Percentiles rank a stretch among this genome's conserved stretches.
Conservation (phyloP, 2,329 filamentous ascomycete genomes). For the Pseudopithomyces maydicus region DNA sequence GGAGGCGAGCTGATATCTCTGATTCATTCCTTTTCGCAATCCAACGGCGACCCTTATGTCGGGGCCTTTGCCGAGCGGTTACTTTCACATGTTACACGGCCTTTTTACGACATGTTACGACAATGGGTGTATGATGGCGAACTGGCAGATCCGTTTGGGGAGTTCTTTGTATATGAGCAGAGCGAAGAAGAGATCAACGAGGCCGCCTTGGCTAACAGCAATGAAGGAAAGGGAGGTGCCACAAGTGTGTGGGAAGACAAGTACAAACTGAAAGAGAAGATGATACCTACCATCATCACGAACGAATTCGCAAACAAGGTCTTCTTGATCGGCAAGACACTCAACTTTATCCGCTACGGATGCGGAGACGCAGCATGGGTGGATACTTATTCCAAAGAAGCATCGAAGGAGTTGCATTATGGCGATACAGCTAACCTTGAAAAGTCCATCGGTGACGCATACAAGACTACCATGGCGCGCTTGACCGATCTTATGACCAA, state of each 20-base stretch:
- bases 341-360: conserved; percentile 97
- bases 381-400: conserved; percentile 89
- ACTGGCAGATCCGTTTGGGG: conserved; percentile 90
- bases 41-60: conserved; percentile 94
- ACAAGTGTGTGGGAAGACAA: conserved; percentile 98
- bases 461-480: conserved; percentile 96
- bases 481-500: conserved; percentile 91
- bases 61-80: conserved; percentile 90
- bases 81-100: conserved; percentile 82
- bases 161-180: conserved; percentile 94
- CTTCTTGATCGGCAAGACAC: conserved; percentile 94
- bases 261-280: conserved; percentile 80
- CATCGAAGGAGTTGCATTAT: conserved; percentile 89
- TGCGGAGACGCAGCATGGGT: conserved; percentile 96
- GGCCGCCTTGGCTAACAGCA: conserved; percentile 32
- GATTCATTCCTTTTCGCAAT: conserved; percentile 90
- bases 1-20: conserved; percentile 92
- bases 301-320: conserved; percentile 94
- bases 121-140: conserved; percentile 99
- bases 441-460: conserved; percentile 92
- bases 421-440: conserved; percentile 92
- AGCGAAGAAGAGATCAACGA: conserved; percentile 57
- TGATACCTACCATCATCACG: conserved; percentile 93
- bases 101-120: conserved; percentile 94
- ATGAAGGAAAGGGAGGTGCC: conserved; percentile 60